Conservation (phyloP, 257 asterid genomes). For the Buddleja alternifolia region DNA sequence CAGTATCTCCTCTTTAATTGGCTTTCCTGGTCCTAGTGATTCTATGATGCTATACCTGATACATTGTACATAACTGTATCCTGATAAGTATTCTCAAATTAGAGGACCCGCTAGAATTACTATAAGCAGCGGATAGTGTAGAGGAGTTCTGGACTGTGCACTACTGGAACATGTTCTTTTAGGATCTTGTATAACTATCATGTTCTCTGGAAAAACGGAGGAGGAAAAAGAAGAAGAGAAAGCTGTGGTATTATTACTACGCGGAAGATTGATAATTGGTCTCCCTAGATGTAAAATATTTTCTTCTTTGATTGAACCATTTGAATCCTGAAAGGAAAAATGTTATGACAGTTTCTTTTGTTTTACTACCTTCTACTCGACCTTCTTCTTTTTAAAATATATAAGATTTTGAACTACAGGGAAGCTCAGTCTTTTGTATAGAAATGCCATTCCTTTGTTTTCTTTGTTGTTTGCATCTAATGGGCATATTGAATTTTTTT, state of each 20-base stretch:
- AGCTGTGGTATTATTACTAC: background rate
- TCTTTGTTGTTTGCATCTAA: background rate
- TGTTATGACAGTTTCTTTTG: background rate
- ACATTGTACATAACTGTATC: background rate
- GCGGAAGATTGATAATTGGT: slow-evolving; percentile 12
- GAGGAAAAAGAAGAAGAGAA: background rate
- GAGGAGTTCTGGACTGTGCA: background rate
- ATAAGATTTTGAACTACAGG: slow-evolving; percentile 10
- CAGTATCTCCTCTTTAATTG: background rate
- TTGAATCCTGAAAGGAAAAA: slow-evolving; percentile 23
- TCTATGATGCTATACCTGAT: slow-evolving; percentile 7
- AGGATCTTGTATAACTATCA: background rate
- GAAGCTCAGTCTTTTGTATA: background rate
- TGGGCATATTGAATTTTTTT: background rate
- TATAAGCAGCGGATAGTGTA: slow-evolving; percentile 1
- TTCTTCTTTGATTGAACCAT: slow-evolving; percentile 4
- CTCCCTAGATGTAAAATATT: background rate
- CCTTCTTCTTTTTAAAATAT: background rate
- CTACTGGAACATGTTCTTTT: background rate
- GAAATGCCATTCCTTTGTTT: background rate
- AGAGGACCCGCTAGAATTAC: background rate
- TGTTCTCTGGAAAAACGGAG: background rate
- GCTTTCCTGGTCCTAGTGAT: slow-evolving; percentile 15
- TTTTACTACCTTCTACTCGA: background rate
- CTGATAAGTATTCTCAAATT: background rate